Evolutionary conservation across 371 early-diverging fungal genomes (phyloP), one percentile per base, ranked within the genome.

Genomic region (Syncephalastrum contaminatum): DNA sequence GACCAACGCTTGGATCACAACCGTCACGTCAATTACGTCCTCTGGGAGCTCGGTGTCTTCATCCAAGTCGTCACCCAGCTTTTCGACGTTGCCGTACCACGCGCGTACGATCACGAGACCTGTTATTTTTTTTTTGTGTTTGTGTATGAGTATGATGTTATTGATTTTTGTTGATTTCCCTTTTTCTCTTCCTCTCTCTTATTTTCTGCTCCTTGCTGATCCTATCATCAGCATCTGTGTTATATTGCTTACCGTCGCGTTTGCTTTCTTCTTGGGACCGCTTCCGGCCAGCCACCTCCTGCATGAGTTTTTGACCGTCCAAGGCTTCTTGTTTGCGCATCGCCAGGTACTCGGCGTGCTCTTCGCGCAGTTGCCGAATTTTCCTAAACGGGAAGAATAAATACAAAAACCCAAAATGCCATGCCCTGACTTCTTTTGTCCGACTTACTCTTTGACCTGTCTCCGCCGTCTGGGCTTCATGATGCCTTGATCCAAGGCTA

Each of bases 71-170:
- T 69, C 62, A 43, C 69, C 61, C 43, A 66, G 45, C 54, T 78
- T 62, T 42, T 69, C 69, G 44, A 94, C 70, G 62, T 89, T 83
- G 50, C 98, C 98, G 63, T 96, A 98, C 46, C 84, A 64, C 14
- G 97, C 98, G 48, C 84, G 78, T 22, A 95, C 72, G 62, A 98
- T 89, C 16, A 96, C 84, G 47, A 98, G 75, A 4, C 96, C 93
- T 71, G 49, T 62, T 21, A 49, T 13, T 42, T 49, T 21, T 51
- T 13, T 42, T 49, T 22, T 7, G 19, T 36, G 25, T 16, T 36
- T 16, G 19, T 18, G 39, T 46, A 19, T 25, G 36, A 46, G 41
- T 16, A 30, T 18, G n/a, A 19, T 22, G 44, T 51, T 21, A 15
- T 7, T 24, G n/a, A 36, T 12, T 18, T 25, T 27, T 21, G 24